Base-by-base conservation (phyloP, 176 grass and related monocot species). In the Avena sativa region DNA sequence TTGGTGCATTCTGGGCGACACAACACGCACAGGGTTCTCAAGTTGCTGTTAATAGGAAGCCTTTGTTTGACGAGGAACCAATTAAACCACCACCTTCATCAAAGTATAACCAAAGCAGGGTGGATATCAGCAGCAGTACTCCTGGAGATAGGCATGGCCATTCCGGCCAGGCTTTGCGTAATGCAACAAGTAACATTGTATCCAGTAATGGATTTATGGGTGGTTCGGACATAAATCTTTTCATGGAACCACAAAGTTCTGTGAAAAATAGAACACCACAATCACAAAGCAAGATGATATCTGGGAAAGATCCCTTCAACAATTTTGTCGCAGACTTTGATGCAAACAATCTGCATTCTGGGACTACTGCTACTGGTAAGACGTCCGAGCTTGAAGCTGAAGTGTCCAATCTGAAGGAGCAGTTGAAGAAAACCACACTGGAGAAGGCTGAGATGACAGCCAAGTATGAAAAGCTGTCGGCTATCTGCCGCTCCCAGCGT, bases 371-470 rank as follows among this genome's bases (percentile, higher is more conserved):
- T 55, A 7, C 48, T 71, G 74, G 82, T 68, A 82, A 78, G 81
- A 69, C 66, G 20, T 71, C 87, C 20, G 87, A 90, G 62, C 87
- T 97, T 87, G 88, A 92, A 84, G 70, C 75, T 17, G 88, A 97
- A 83, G 62, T 94, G 50, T 76, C 71, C 46, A 90, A n/a, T 80
- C 83, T 97, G 80, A 97, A 90, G 86, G 88, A 97, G 65, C 89
- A 94, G 87, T 83, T 97, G 80, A 92, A 92, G 87, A 88, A 90
- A 87, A 91, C 89, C 70, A 91, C 88, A 34, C 60, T 84, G 48
- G 95, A 91, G 78, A 97, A 97, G 85, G 74, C 23, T 4, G 95
- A 97, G 79, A 97, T 97, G 78, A 92, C 90, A 80, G 82, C 91
- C 14, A 97, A 94, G 78, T 94, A 74, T 83, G 94, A 94, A 85